Base-by-base conservation (phyloP, 2,329 filamentous ascomycete species). In the Beauveria medogensis region DNA sequence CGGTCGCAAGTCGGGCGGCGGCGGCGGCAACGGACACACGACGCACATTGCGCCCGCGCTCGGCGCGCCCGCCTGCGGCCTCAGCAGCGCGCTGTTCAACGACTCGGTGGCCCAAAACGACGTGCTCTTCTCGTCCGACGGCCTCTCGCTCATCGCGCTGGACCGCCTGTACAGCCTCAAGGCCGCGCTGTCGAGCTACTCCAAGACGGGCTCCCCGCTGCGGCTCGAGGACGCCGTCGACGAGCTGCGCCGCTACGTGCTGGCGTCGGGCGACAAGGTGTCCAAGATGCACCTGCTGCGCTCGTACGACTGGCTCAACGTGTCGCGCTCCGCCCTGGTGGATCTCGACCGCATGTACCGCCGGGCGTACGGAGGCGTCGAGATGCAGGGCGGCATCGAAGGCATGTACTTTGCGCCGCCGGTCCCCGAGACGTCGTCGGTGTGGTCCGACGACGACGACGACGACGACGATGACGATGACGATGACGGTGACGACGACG, bases 151-250 rank as follows among this genome's bases (percentile, higher is more conserved):
- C 8, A 69, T 87, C 16, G 78, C 83, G 0, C 77, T 87, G 12
- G 85, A 88, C 70, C 78, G 83, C 55, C 71, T 87, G 51, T 89
- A 87, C 72, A 84, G 82, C 47, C 83, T 89, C 73, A 87, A 87
- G 69, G 77, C 78, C 52, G 82, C 83, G 1, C 76, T 88, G 12
- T 78, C 81, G 20, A 78, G 78, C 64, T 87, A 87, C 69, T 78
- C 81, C 5, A 76, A 75, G 61, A 78, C 76, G 1, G 71, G 69
- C 20, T 74, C 74, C 41, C 72, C 72, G 12, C 68, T 74, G 37
- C 76, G 79, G 12, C 76, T 87, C 9, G 82, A 86, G 65, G 79
- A 84, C 53, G 83, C 85, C 30, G 82, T 88, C 53, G 83, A 87
- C 69, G 84, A 86, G 68, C 76, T 88, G 43, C 79, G 84, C 3